Base-by-base conservation (phyloP, 805 yeast genomes). In the Candida railenensis region DNA sequence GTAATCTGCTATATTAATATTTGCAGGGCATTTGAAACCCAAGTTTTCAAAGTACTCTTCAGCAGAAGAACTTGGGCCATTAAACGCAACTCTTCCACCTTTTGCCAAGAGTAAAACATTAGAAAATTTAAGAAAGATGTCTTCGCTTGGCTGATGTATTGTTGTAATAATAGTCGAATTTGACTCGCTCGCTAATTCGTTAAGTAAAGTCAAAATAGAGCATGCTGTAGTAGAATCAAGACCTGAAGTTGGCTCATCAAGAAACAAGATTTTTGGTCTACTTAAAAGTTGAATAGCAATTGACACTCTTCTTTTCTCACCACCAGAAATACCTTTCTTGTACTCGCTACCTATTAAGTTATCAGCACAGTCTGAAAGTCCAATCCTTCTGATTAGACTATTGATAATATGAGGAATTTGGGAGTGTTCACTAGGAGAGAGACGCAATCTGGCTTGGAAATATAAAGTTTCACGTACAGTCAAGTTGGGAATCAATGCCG, bases 161-260 rank as follows among this genome's bases (percentile, higher is more conserved):
- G 96, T 88, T 45, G 84, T 62, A 52, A 79, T 67, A 20, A 89
- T 77, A 7, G 89, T 75, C 0, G 96, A 87, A 11, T 83, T 80
- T 4, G 83, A 81, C 25, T 74, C 77, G 2, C 50, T 57, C 2
- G 89, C 80, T 33, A 89, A 63, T 2, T 72, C 70, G 43, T 79
- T 71, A 47, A 89, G 68, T 34, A 89, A 78, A 25, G 74, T 69
- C 36, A 89, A 61, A 32, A 89, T 85, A 2, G 87, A 77, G 1
- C 79, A 74, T 0, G 96, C 86, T 0, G 94, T 87, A 47, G 87
- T 80, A 11, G 91, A 80, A 58, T 89, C 96, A 21, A 89, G 71
- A 0, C 96, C 96, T 3, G 95, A 87, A 0, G 96, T 89, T 2
- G 96, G 96, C 58, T 89, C 96, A 63, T 89, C 96, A 20, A 89